These are phyloP conservation scores for Septoria linicola DNA, from an alignment of 2,329 filamentous ascomycete species.

Conservation along the genomic window DNA sequence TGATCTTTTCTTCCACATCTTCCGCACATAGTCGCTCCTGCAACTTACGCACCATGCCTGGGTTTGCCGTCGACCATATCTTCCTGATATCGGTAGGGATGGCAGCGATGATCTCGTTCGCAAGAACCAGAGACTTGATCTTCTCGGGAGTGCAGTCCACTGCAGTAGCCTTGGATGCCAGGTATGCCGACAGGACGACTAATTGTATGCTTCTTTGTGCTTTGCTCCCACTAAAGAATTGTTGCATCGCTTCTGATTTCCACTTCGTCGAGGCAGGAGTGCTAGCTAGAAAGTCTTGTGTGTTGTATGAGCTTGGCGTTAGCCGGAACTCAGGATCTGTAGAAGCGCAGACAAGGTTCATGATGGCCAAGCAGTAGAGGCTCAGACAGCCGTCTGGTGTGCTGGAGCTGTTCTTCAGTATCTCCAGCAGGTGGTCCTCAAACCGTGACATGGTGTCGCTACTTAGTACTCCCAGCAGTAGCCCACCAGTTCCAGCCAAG, in stretches of 20 bases:
- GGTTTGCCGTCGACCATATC: conserved; percentile 36
- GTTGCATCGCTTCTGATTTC: conserved; percentile 35
- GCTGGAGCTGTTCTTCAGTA: conserved; percentile 33
- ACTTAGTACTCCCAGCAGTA: conserved; percentile 34
- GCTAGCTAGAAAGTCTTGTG: conserved; percentile 35
- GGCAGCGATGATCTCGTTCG: conserved; percentile 33
- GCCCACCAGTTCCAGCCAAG: conserved; percentile 35
- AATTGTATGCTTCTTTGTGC: conserved; percentile 39
- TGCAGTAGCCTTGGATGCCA: conserved; percentile 29
- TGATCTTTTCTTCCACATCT: conserved; percentile 23
- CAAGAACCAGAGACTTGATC: conserved; percentile 29
- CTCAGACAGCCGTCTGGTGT: conserved; percentile 34
- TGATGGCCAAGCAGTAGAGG: conserved; percentile 41
- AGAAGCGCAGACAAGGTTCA: conserved; percentile 33
- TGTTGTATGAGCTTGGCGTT: conserved; percentile 31
- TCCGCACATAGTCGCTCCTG: conserved; percentile 35
- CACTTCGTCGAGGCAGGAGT: conserved; percentile 30
- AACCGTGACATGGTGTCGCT: conserved; percentile 30
- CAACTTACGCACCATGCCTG: conserved; percentile 35
- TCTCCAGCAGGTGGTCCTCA: conserved; percentile 36
- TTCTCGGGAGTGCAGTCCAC: conserved; percentile 26
- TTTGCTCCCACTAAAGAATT: conserved; percentile 37
- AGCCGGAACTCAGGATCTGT: conserved; percentile 25
- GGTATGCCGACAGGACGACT: conserved; percentile 36
- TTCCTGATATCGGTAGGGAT: conserved; percentile 31